A percentile compares a stretch with the other conserved stretches of the same genome.
These are phyloP conservation scores for Citrullus colocynthis DNA, from an alignment of 306 rosid species.

Conservation along the genomic window DNA sequence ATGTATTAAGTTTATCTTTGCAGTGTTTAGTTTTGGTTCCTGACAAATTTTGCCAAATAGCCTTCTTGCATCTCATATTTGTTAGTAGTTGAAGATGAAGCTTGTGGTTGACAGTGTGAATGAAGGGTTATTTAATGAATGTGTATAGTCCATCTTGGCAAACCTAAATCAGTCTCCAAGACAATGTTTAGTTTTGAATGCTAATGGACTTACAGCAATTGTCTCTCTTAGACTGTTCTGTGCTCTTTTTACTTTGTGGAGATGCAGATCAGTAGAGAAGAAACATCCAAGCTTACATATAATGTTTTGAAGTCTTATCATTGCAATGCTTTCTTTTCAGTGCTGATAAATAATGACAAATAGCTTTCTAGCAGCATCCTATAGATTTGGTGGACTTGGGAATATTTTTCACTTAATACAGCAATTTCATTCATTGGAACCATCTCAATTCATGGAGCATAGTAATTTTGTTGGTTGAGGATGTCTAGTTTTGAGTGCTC, in stretches of 20 bases:
- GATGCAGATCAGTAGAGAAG: conserved; percentile 40
- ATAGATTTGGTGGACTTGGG: background rate
- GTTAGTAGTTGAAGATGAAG: background rate
- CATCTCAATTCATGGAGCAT: too few species aligned
- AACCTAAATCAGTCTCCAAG: conserved; percentile 17
- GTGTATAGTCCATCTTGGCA: conserved; percentile 21
- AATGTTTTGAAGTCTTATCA: conserved; percentile 1
- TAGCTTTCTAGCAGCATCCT: background rate
- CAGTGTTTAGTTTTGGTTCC: background rate
- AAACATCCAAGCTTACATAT: conserved; percentile 3
- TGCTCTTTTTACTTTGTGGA: conserved; percentile 18
- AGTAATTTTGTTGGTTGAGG: background rate
- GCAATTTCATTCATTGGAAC: too few species aligned
- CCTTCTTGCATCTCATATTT: background rate
- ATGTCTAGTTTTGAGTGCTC: background rate
- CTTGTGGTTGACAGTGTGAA: background rate
- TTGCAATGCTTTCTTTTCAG: conserved; percentile 36
- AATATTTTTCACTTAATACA: too few species aligned
- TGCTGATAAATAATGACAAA: too few species aligned
- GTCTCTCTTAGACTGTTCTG: conserved; percentile 37
- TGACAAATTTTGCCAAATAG: background rate
- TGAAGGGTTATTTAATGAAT: background rate
- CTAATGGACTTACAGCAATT: conserved; percentile 31
- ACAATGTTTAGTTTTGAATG: conserved; percentile 18
- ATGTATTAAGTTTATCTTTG: background rate